Evolutionary conservation across 495 filamentous ascomycete species (phyloP), one percentile per base, ranked within the genome.

Genomic region (Hypoxylon lienhwacheense): DNA sequence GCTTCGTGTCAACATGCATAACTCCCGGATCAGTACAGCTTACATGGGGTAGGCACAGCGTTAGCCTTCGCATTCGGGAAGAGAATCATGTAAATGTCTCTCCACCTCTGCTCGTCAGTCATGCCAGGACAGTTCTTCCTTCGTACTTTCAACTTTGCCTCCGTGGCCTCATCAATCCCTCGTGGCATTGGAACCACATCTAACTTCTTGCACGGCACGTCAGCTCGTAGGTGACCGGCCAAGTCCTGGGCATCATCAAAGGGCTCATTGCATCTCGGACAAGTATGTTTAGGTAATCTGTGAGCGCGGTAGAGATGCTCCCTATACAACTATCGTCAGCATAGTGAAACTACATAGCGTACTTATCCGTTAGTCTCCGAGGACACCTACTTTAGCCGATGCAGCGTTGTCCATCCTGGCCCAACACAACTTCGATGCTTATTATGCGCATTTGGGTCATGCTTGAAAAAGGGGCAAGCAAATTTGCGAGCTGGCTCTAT

Each of bases 251-350:
- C 57, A 21, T 65, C 63, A 5, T 73, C 66, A 44, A 77, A 75
- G 15, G 61, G 47, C 15, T 68, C 64, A 25, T 61, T 61, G 54
- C 74, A 77, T 21, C 74, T 69, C 10, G 61, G 66, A 31, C 74
- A 77, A 2, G 53, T 49, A 34, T 67, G 66, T 35, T 73, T 73
- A 0, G 64, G 66, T n/a, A 69, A 29, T 1, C 64, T 61, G 47
- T 77, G 74, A 1, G 63, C 61, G 15, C 74, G 66, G 36, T 76
- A 75, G 8, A 77, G 43, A 45, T 77, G 74, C 43, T 77, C 74
- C 61, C 73, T 76, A 37, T 1, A 1, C 34, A 21, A 11, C 16
- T 36, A 12, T 21, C n/a, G 14, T 61, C 11, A 61, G 35, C 41
- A 17, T n/a, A 6, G 2, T 1, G 22, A 15, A 26, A 20, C n/a